Conservation (phyloP, 2,329 filamentous ascomycete genomes). For the Pyricularia grisea region DNA sequence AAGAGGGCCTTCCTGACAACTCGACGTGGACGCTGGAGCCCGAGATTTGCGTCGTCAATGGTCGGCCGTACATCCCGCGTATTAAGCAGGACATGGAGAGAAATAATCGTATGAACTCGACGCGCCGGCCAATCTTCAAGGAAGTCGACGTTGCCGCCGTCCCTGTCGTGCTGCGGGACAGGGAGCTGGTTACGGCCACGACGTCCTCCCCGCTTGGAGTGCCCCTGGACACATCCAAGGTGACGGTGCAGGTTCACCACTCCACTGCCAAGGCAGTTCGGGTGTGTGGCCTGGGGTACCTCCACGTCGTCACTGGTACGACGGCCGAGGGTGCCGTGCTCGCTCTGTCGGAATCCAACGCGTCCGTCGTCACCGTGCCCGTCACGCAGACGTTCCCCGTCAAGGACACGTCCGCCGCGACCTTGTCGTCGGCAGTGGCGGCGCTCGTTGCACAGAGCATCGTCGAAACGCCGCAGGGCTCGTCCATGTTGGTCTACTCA, state of each 20-base stretch:
- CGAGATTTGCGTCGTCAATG: constrained; percentile 16
- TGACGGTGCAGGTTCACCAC: not conserved
- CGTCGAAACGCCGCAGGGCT: not conserved
- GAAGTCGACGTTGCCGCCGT: not conserved
- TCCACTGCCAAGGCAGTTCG: not conserved
- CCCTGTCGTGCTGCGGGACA: not conserved
- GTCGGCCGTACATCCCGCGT: constrained; percentile 17
- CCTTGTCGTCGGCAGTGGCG: not conserved
- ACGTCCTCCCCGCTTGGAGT: not conserved
- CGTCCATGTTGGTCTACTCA: not conserved
- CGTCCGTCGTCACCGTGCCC: not conserved
- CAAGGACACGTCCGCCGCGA: not conserved
- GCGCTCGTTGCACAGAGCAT: not conserved
- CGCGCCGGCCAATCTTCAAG: constrained; percentile 8
- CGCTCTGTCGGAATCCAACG: not conserved
- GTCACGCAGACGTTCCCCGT: not conserved
- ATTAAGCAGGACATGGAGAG: constrained; percentile 6
- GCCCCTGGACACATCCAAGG: not conserved
- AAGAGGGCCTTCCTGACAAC: constrained; percentile 8
- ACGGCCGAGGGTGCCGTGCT: not conserved
- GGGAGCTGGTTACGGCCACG: not conserved
- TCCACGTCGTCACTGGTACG: not conserved
- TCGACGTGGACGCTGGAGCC: constrained; percentile 19
- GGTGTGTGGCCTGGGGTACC: not conserved
- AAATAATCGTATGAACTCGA: constrained; percentile 12